Evolutionary conservation across 2,329 filamentous ascomycete genomes (phyloP).

Genomic region (Juglanconis oblonga): DNA sequence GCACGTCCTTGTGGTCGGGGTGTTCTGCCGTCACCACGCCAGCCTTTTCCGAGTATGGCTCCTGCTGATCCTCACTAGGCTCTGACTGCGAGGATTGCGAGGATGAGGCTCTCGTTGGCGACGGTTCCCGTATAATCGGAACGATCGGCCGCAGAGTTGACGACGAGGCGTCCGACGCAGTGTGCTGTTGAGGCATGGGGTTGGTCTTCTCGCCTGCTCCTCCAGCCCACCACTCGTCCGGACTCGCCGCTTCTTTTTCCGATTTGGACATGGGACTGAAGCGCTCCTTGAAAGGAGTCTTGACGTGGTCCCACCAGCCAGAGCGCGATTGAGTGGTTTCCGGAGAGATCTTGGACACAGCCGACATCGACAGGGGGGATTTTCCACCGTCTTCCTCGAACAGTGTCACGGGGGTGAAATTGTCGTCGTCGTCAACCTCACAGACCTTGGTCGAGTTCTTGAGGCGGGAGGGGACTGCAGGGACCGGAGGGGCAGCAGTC

Average conservation of each 20-base stretch:
- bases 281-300: slow-evolving; percentile 61
- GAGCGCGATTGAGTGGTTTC: slow-evolving; percentile 56
- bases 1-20: slow-evolving; percentile 36
- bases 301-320: slow-evolving; percentile 78
- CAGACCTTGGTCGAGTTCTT: slow-evolving; percentile 27
- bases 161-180: slow-evolving; percentile 18
- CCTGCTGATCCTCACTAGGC: slow-evolving; percentile 16
- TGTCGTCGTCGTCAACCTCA: slow-evolving; percentile 50
- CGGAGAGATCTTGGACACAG: slow-evolving; percentile 36
- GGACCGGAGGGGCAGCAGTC: slow-evolving; percentile 55
- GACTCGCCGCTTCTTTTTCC: slow-evolving; percentile 25
- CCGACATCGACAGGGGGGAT: slow-evolving; percentile 34
- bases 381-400: slow-evolving; percentile 66
- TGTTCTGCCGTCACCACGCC: slow-evolving; percentile 37
- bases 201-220: slow-evolving; percentile 22
- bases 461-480: slow-evolving; percentile 49
- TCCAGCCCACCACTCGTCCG: slow-evolving; percentile 37
- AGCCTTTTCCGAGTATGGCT: slow-evolving; percentile 36
- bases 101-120: slow-evolving; percentile 24
- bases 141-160: slow-evolving; percentile 17
- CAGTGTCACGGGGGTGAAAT: slow-evolving; percentile 59
- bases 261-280: slow-evolving; percentile 34
- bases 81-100: slow-evolving; percentile 24
- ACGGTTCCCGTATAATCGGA: slow-evolving; percentile 21
- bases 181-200: slow-evolving; percentile 13